Conservation (phyloP, 495 filamentous ascomycete genomes). For the Trichoderma gamsii region DNA sequence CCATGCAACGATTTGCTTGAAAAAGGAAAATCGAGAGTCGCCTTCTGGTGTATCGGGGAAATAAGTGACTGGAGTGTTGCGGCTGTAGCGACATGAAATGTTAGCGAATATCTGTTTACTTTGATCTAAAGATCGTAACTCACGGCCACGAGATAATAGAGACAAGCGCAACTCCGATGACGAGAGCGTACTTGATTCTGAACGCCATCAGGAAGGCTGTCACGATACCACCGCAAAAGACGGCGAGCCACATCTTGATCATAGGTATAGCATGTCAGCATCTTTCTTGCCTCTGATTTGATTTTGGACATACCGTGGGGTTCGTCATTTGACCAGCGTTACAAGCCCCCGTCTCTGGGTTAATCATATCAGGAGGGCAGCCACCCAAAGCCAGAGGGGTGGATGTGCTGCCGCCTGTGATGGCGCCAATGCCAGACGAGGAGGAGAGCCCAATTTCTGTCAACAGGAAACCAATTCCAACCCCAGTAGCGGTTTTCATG, state of each 20-base stretch:
- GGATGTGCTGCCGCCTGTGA: conserved; percentile 51
- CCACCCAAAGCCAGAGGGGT: conserved; percentile 67
- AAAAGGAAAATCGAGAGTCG: conserved; percentile 63
- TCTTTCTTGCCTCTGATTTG: background rate
- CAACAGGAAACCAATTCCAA: conserved; percentile 73
- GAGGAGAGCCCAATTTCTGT: conserved; percentile 72
- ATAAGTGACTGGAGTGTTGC: conserved; percentile 66
- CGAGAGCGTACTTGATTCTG: conserved; percentile 69
- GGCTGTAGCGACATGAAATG: conserved; percentile 18
- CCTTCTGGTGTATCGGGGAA: conserved; percentile 66
- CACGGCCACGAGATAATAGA: conserved; percentile 74
- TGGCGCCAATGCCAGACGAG: conserved; percentile 67
- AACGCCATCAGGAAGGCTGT: conserved; percentile 76
- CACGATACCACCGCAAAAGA: conserved; percentile 70
- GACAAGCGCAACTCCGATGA: conserved; percentile 75
- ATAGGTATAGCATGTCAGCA: background rate
- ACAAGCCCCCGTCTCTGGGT: conserved; percentile 32
- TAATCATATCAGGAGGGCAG: conserved; percentile 44
- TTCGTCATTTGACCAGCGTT: conserved; percentile 54
- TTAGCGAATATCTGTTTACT: background rate
- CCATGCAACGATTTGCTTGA: conserved; percentile 71
- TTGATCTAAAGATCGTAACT: conserved; percentile 22
- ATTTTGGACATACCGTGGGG: conserved; percentile 45
- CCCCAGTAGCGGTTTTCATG: conserved; percentile 75
- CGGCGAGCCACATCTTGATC: conserved; percentile 67